Base-by-base conservation (phyloP, 805 yeast genomes). In the Wilhelminamyces savonicus region DNA sequence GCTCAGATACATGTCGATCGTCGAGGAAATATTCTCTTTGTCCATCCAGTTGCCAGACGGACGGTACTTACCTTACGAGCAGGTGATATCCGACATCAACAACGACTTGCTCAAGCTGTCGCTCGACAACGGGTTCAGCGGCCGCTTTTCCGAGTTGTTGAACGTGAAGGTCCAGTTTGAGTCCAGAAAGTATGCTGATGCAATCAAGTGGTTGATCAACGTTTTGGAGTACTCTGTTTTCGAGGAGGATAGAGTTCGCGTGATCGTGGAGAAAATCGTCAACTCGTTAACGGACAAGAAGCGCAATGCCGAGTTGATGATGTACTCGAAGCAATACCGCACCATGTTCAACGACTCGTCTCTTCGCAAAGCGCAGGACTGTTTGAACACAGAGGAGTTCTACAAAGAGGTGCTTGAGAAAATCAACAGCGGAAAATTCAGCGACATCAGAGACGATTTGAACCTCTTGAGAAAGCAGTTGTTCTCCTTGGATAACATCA, bases 171-270 rank as follows among this genome's bases (percentile, higher is more conserved):
- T 88, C 24, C 73, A 76, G 40, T 78, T 80, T 24, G 77, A 71
- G 41, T 62, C 65, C 7, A 64, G 61, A 7, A 77, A 86, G 34
- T 92, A 88, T 48, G 32, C 40, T 0, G 69, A 69, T 27, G 86
- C 90, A 1, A 76, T 88, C 23, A 71, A 75, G 15, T 92, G 97
- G 97, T 62, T 84, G 24, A 56, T 64, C 25, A 75, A 76, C 34
- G 66, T 82, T 13, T 56, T 87, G 43, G 78, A 74, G 52, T 69
- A 74, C 42, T 71, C 82, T 17, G 68, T 73, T 5, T 85, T 83
- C 52, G 95, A 87, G 33, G 76, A 74, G 39, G 66, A 74, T 8
- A 69, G 97, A 52, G 71, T 86, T 15, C 68, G 71, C 41, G 74
- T 84, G 16, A 66, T 80, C 12, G 52, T 81, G 19, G 84, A 80